Conservation (phyloP, 164 flowering plant genomes). For the Litsea cubeba region DNA sequence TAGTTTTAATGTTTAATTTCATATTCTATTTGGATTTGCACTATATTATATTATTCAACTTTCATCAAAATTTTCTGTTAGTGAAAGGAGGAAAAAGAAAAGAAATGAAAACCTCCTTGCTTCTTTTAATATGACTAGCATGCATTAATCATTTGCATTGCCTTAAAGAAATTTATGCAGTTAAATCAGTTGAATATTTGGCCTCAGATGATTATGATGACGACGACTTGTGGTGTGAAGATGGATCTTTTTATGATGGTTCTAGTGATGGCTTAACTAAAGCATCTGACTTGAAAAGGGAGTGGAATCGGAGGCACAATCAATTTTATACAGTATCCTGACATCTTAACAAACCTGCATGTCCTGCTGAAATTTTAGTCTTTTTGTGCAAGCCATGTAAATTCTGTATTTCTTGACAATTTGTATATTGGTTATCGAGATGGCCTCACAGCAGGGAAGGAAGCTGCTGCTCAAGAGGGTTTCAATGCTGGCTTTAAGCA, state of each 20-base stretch:
- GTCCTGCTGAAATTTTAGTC: background rate
- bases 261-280: conserved; percentile 25
- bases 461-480: conserved; percentile 81
- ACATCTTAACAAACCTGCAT: background rate
- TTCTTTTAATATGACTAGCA: background rate
- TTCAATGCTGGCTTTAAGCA: conserved; percentile 75
- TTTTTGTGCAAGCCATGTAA: too few relatives aligned
- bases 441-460: conserved; percentile 73
- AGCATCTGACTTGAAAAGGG: conserved; percentile 53
- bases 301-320: conserved; percentile 54
- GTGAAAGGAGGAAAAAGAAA: background rate
- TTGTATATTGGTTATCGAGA: conserved; percentile 78
- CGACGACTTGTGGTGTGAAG: conserved; percentile 37
- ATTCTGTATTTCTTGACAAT: conserved; percentile 16
- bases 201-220: conserved; percentile 26
- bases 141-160: background rate
- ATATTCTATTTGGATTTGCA: background rate
- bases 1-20: background rate
- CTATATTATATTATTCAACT: too few relatives aligned
- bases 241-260: conserved; percentile 33
- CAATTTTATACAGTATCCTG: conserved; percentile 60
- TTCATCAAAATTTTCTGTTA: background rate
- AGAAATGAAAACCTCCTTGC: background rate
- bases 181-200: conserved; percentile 9
- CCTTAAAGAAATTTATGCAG: background rate